Conservation (phyloP, 495 filamentous ascomycete species). For the Talaromyces liani region DNA sequence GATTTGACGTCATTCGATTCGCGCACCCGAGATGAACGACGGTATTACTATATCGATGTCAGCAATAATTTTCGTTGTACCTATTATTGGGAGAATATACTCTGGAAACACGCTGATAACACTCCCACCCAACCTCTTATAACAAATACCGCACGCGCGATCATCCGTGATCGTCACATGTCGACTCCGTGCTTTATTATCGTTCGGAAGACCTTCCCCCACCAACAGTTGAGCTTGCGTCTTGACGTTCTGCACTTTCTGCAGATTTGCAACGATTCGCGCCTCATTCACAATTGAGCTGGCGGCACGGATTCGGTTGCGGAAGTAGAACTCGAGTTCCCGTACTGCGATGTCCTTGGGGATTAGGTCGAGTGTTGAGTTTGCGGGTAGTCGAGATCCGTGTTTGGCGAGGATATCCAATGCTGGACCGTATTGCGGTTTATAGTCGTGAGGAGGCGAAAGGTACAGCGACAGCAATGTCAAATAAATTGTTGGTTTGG, state of each 20-base stretch:
- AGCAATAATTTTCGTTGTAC: background rate
- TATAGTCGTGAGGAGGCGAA: slow-evolving; percentile 66
- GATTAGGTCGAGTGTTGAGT: slow-evolving; percentile 77
- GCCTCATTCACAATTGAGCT: slow-evolving; percentile 73
- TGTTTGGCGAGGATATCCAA: slow-evolving; percentile 84
- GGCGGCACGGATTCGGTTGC: slow-evolving; percentile 79
- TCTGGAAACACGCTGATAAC: slow-evolving; percentile 72
- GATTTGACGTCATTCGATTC: slow-evolving; percentile 29
- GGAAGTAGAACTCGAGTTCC: slow-evolving; percentile 86
- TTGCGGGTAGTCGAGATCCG: slow-evolving; percentile 82
- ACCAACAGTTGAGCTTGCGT: slow-evolving; percentile 65
- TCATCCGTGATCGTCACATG: slow-evolving; percentile 79
- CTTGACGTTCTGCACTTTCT: slow-evolving; percentile 64
- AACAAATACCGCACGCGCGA: slow-evolving; percentile 80
- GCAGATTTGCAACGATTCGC: slow-evolving; percentile 63
- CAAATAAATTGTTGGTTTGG: slow-evolving; percentile 73
- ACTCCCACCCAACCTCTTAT: slow-evolving; percentile 84
- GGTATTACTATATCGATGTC: slow-evolving; percentile 32
- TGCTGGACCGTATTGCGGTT: slow-evolving; percentile 68
- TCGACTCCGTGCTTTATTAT: slow-evolving; percentile 52
- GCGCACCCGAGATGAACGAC: slow-evolving; percentile 85
- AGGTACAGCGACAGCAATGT: slow-evolving; percentile 88
- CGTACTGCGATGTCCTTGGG: slow-evolving; percentile 68
- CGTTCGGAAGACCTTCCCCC: slow-evolving; percentile 45
- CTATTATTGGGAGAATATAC: slow-evolving; percentile 29